phyloP scores from a whole-genome alignment of 768 basidiomycete species.

The Cubamyces lactineus region DNA sequence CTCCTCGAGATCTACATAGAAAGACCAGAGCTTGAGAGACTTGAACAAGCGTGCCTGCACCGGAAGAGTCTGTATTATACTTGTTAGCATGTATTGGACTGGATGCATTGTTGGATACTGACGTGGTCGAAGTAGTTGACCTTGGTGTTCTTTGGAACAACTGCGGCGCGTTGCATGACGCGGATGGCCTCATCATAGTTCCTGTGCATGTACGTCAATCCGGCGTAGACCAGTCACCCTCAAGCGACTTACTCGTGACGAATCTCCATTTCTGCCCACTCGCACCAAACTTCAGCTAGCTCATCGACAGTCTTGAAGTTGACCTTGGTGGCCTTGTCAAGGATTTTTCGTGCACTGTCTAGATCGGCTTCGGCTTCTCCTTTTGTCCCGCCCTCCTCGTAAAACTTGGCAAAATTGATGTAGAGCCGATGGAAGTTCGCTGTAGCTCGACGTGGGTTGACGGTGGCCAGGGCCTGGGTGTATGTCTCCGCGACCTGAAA shows the following conservation, averaged over 20 bases:
- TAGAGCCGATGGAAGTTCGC: constrained; percentile 89
- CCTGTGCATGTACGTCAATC: constrained; percentile 46
- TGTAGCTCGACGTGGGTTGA: constrained; percentile 87
- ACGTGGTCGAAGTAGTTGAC: constrained; percentile 97
- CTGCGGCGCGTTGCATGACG: constrained; percentile 96
- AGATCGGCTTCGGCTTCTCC: constrained; percentile 82
- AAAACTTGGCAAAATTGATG: constrained; percentile 96
- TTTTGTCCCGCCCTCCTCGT: constrained; percentile 90
- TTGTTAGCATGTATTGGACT: constrained; percentile 20
- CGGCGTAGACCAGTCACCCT: background rate
- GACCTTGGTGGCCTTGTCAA: constrained; percentile 91
- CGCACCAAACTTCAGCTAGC: constrained; percentile 97
- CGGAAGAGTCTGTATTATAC: constrained; percentile 61
- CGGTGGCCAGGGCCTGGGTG: constrained; percentile 83
- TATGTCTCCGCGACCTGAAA: constrained; percentile 90
- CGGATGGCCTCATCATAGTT: constrained; percentile 95
- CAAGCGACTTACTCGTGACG: constrained; percentile 78
- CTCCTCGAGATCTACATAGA: constrained; percentile 97
- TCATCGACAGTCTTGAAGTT: constrained; percentile 97
- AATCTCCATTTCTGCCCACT: constrained; percentile 99
- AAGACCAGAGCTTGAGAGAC: constrained; percentile 97
- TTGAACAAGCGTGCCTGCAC: constrained; percentile 94
- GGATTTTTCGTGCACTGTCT: constrained; percentile 84
- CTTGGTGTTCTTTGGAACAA: constrained; percentile 86
- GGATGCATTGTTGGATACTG: constrained; percentile 27